Evolutionary conservation across 1,284 basidiomycete genomes (phyloP), one percentile per base, ranked within the genome.

Genomic region (Fistulina hepatica): DNA sequence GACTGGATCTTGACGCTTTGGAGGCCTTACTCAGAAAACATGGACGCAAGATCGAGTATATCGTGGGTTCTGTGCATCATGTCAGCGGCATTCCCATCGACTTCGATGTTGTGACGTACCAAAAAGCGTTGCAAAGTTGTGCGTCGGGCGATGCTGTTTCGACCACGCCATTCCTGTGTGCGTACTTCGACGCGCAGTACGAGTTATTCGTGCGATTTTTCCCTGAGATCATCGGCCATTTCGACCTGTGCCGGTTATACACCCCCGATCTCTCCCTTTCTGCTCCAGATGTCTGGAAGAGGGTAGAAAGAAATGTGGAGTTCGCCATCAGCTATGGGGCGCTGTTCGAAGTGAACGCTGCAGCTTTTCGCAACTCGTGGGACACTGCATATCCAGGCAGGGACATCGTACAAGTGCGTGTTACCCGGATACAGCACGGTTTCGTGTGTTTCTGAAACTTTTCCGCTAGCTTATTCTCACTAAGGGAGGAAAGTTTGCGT

Each of bases 41-140:
- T 42, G 56, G 56, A 10, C 54, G 53, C 34, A 64, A 65, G 35
- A 76, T 98, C 43, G 84, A 97, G 54, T 97, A 92, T 58, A 57
- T 97, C 49, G 89, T 98, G 37, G 94, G 95, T 5, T 90, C 84
- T 33, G 68, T 98, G 6, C 95, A 99, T 56, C 95, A 97, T 52
- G 89, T 90, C 52, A 73, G 81, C 49, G 69, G 67, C 10, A 74
- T 90, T 15, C 90, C 93, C 2, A 97, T 98, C 59, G 94, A 98
- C 61, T 95, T 98, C 52, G 91, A 97, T 62, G 48, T 61, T 31
- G 47, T 61, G 6, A 89, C 81, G 2, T 94, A 77, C 63, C 61
- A 75, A 37, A 61, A 57, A 27, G 75, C 81, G 2, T 52, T 90
- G 20, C 52, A 56, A 10, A 68, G 60, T 46, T 27, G 43, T 9